A percentile compares a stretch with the other conserved stretches of the same genome.
These are phyloP conservation scores for Petunia secreta DNA, from an alignment of 257 asterid species.

Conservation along the genomic window DNA sequence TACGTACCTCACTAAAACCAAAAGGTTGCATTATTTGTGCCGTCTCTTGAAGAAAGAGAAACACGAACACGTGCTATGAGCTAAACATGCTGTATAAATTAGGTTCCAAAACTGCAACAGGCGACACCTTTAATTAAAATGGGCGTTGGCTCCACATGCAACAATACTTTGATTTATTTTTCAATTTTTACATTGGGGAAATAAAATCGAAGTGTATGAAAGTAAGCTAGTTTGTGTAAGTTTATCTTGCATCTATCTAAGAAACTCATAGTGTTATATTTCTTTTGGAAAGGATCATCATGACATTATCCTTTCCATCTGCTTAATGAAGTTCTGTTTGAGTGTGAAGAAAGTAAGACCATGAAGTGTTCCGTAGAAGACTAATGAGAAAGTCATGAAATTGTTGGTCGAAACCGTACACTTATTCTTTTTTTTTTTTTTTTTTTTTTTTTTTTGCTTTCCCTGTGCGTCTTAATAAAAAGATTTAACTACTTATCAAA, in stretches of 20 bases:
- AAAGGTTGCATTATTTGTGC: background rate
- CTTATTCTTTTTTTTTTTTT: no score
- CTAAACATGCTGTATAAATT: background rate
- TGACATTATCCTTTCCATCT: background rate
- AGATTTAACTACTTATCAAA: no score
- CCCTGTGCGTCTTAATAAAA: no score
- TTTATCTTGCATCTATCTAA: background rate
- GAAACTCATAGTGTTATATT: background rate
- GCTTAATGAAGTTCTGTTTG: conserved; percentile 2
- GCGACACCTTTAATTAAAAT: background rate
- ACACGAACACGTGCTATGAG: background rate
- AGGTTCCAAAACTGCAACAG: background rate
- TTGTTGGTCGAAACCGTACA: no score
- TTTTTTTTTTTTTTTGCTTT: no score
- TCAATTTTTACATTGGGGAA: no score
- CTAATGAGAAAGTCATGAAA: background rate
- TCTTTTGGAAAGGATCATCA: conserved; percentile 13
- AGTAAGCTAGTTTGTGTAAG: no score
- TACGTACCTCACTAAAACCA: conserved; percentile 4
- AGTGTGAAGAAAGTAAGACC: conserved; percentile 16
- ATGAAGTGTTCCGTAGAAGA: conserved; percentile 3
- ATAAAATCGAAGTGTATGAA: no score
- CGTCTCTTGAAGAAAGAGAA: background rate
- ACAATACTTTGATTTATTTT: background rate
- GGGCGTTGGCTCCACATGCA: background rate